Evolutionary conservation across 306 rosid species (phyloP), one percentile per base, ranked within the genome.

Genomic region (Fragaria nilgerrensis): DNA sequence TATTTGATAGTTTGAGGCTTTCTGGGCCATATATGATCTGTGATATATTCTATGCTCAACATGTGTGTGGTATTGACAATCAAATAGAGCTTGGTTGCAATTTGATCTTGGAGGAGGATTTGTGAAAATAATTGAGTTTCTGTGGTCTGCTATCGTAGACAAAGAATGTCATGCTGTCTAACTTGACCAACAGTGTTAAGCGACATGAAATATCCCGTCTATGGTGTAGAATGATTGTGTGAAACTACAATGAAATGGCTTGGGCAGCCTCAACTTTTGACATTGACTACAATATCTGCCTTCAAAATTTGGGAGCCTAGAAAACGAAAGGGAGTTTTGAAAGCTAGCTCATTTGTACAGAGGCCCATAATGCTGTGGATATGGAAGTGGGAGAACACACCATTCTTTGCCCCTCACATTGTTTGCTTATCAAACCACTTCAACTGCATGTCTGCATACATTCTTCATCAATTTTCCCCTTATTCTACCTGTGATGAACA

Each of bases 251-350:
- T 9, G 20, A 62, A 59, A 23, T 59, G 64, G 65, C 36, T 25
- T 59, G 7, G 36, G 32, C 9, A 62, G 70, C 70, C 70, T 65
- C 45, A 65, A 39, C 17, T 41, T 67, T 67, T 39, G 71, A 66
- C 70, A 25, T 19, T 53, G 12, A 53, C n/a, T 17, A 16, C n/a
- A 55, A 55, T 6, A 2, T 29, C 43, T 64, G 43, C 37, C 2
- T 67, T 39, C 8, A 4, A 32, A 63, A 27, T 29, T 29, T 63
- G 43, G 43, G 68, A 32, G 36, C 70, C 70, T 36, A n/a, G 9
- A 67, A 67, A n/a, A 67, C 27, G 32, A 37, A 67, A 67, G 7
- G 32, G 50, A 11, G 19, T 65, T 2, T 27, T 27, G 39, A 62
- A 62, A 14, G 19, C 4, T 23, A 13, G 17, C 5, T 25, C 36